Conservation (phyloP, 2,329 filamentous ascomycete genomes). For the Ophiostoma sp. region DNA sequence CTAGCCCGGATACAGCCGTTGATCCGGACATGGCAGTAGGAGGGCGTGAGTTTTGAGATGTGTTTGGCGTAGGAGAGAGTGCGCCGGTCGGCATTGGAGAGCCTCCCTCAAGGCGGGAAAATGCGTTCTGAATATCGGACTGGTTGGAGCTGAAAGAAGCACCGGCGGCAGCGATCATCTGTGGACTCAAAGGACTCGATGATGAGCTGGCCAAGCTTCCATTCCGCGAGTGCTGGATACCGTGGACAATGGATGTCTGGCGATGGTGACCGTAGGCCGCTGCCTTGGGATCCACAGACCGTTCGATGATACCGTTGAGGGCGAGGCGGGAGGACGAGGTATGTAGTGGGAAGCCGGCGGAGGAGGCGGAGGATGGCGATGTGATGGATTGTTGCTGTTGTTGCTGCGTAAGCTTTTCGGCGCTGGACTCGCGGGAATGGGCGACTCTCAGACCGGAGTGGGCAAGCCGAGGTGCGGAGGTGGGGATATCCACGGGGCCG, state of each 20-base stretch:
- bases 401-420: conserved; percentile 50
- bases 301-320: conserved; percentile 49
- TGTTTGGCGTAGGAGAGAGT: conserved; percentile 19
- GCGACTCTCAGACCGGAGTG: conserved; percentile 41
- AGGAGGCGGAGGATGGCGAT: conserved; percentile 34
- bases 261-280: conserved; percentile 80
- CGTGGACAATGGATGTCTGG: conserved; percentile 96
- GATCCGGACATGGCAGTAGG: conserved; percentile 52
- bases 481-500: conserved; percentile 39
- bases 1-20: conserved; percentile 33
- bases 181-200: conserved; percentile 82
- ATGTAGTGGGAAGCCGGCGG: conserved; percentile 42
- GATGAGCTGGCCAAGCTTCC: conserved; percentile 79
- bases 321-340: conserved; percentile 43
- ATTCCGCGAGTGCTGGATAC: conserved; percentile 88
- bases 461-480: conserved; percentile 26
- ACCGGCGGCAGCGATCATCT: conserved; percentile 73
- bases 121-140: conserved; percentile 49
- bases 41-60: conserved; percentile 40
- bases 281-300: conserved; percentile 57
- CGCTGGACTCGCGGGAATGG: conserved; percentile 61
- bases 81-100: conserved; percentile 34
- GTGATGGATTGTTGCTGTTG: conserved; percentile 16
- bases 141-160: conserved; percentile 55
- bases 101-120: conserved; percentile 50